phyloP scores from a whole-genome alignment of 164 flowering plant genomes.

The Vitis vinifera region ASM3070453v1 NC_081815.1:5807501-5808000 shows the following conservation, averaged over 20 bases:
- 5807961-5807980: too few relatives aligned
- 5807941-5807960: too few relatives aligned
- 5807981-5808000: too few relatives aligned
- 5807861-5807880: neutral
- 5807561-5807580: constrained; percentile 68
- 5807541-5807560: constrained; percentile 41
- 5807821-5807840: neutral
- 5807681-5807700: neutral
- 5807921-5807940: too few relatives aligned
- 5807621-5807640: constrained; percentile 91
- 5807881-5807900: neutral
- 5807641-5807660: constrained; percentile 80
- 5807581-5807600: constrained; percentile 56
- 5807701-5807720: neutral
- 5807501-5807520: neutral
- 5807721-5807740: neutral
- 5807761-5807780: neutral
- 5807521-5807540: constrained; percentile 23
- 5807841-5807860: neutral
- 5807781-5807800: neutral
- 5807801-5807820: neutral
- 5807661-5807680: constrained; percentile 25
- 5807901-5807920: neutral
- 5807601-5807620: constrained; percentile 79
- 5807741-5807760: neutral